phyloP scores from a whole-genome alignment of 345 rosid genomes.

The Boechera retrofracta region DNA sequence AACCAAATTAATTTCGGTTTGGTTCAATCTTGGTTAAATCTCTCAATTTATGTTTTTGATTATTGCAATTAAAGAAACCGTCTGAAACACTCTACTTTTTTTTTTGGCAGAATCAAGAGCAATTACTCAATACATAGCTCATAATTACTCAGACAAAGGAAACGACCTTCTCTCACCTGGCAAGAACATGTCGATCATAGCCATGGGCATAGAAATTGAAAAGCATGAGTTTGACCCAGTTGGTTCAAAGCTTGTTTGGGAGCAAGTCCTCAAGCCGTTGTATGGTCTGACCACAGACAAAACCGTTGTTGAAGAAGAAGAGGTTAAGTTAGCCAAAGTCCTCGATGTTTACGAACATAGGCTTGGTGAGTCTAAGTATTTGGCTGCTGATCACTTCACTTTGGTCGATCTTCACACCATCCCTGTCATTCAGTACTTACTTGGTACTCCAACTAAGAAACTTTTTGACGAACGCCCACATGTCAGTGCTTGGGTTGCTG shows the following conservation, averaged over 20 bases:
- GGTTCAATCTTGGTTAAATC: no score
- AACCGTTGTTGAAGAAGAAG: conserved; percentile 35
- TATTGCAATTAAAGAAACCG: no score
- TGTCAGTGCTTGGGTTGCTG: conserved; percentile 63
- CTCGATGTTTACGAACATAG: conserved; percentile 64
- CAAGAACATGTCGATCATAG: conserved; percentile 29
- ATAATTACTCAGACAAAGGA: conserved; percentile 43
- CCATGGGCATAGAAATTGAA: conserved; percentile 53
- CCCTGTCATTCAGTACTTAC: conserved; percentile 46
- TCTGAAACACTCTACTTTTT: background rate
- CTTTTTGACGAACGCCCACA: conserved; percentile 57
- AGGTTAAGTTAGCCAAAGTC: conserved; percentile 44
- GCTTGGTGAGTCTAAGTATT: conserved; percentile 40
- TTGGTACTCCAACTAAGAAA: conserved; percentile 53
- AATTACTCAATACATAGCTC: conserved; percentile 45
- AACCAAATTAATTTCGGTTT: no score
- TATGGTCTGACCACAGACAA: conserved; percentile 38
- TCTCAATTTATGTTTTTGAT: background rate
- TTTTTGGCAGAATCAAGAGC: conserved; percentile 50
- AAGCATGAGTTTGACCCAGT: conserved; percentile 55
- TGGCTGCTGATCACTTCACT: conserved; percentile 45
- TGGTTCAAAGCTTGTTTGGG: conserved; percentile 43
- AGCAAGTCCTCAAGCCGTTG: conserved; percentile 23
- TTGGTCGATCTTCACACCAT: conserved; percentile 51
- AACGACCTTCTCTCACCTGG: conserved; percentile 42